phyloP scores from a whole-genome alignment of 2,329 filamentous ascomycete species.

The Colletotrichum aenigma region DNA sequence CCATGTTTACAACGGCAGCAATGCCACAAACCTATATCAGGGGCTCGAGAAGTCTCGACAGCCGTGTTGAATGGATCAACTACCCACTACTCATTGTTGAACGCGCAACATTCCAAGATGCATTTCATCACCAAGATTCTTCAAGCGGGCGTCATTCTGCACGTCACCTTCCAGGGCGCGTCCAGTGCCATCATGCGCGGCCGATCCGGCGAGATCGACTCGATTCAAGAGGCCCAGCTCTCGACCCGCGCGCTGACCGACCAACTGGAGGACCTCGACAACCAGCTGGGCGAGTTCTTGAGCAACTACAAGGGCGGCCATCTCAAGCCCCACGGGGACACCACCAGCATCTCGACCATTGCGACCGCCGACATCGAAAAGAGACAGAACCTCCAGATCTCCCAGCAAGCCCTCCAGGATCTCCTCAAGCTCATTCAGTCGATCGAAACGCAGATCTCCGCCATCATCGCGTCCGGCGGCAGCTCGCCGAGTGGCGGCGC shows the following conservation, averaged over 20 bases:
- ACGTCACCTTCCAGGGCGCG: slow-evolving; percentile 15
- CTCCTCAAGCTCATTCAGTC: slow-evolving; percentile 15
- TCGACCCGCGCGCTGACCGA: not conserved
- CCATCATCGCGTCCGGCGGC: not conserved
- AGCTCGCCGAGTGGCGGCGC: not conserved
- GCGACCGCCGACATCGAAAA: not conserved
- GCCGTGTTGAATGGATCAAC: not conserved
- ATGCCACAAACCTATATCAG: slow-evolving; percentile 17
- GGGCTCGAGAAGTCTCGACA: slow-evolving; percentile 16
- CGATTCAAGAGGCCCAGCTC: not conserved
- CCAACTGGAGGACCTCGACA: slow-evolving; percentile 5
- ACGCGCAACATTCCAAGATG: slow-evolving; percentile 11
- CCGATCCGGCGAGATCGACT: not conserved
- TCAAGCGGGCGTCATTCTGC: slow-evolving; percentile 1
- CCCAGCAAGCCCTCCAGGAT: not conserved
- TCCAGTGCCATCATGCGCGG: slow-evolving; percentile 19
- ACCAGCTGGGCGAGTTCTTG: slow-evolving; percentile 4
- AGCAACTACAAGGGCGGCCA: not conserved
- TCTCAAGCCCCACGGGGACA: not conserved
- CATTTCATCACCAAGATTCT: slow-evolving; percentile 14
- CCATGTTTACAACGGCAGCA: not conserved
- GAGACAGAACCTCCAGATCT: slow-evolving; percentile 3
- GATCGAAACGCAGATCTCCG: slow-evolving; percentile 1
- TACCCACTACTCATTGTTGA: not conserved
- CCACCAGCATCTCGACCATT: not conserved